Conservation (phyloP, 768 basidiomycete genomes). For the Gymnopilus dilepis region DNA sequence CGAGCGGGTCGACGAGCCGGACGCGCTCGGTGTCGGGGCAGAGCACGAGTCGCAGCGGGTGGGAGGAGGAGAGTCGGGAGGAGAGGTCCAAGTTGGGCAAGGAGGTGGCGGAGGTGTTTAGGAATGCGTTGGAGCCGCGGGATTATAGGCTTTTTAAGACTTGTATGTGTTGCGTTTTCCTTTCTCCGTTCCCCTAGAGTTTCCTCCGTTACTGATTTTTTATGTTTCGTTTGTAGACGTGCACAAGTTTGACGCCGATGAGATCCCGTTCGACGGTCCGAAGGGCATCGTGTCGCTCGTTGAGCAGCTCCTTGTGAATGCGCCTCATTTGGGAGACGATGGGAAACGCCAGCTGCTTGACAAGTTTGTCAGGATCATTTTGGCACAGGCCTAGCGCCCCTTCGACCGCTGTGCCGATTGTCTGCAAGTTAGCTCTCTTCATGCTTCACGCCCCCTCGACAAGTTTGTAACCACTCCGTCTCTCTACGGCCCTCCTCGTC, state of each 20-base stretch:
- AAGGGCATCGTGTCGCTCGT: slow-evolving; percentile 71
- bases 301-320: slow-evolving; percentile 58
- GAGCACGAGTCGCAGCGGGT: slow-evolving; percentile 13
- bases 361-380: slow-evolving; percentile 63
- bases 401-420: background rate
- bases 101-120: slow-evolving; percentile 55
- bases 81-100: slow-evolving; percentile 45
- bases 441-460: too few species aligned
- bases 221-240: slow-evolving; percentile 52
- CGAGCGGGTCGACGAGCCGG: slow-evolving; percentile 20
- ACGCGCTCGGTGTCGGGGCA: slow-evolving; percentile 10
- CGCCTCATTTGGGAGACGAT: slow-evolving; percentile 50
- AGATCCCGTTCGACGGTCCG: slow-evolving; percentile 78
- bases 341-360: slow-evolving; percentile 60
- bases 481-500: too few species aligned
- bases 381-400: slow-evolving; percentile 47
- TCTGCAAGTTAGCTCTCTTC: background rate
- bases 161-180: slow-evolving; percentile 51
- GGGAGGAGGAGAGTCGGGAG: slow-evolving; percentile 21
- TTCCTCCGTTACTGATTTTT: slow-evolving; percentile 6
- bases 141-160: slow-evolving; percentile 61
- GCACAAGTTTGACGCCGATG: slow-evolving; percentile 73
- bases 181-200: slow-evolving; percentile 10
- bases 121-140: slow-evolving; percentile 48
- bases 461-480: too few species aligned